Conservation (phyloP, 805 yeast genomes). For the Candida pini region DNA sequence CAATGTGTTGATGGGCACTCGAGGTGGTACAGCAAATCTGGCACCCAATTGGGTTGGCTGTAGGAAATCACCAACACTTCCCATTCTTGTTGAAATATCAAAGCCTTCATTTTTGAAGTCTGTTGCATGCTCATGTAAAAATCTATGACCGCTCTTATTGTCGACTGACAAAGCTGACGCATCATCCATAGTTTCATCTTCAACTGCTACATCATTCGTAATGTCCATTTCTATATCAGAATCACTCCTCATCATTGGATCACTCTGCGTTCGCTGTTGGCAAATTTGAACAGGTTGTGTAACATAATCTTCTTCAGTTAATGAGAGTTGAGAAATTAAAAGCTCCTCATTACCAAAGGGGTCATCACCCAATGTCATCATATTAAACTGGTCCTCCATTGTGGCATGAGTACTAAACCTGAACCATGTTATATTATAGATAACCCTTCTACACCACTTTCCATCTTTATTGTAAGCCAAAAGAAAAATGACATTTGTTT, state of each 20-base stretch:
- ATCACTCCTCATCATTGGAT: constrained; percentile 6
- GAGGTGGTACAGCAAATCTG: not conserved
- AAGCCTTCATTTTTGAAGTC: not conserved
- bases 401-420: no score
- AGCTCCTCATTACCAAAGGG: constrained; percentile 8
- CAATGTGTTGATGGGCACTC: not conserved
- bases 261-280: constrained; percentile 19
- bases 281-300: no score
- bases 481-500: no score
- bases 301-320: no score
- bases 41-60: not conserved
- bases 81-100: not conserved
- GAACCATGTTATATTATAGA: no score
- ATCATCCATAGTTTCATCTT: constrained; percentile 1
- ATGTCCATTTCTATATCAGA: no score
- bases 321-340: constrained; percentile 7
- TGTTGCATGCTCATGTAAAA: not conserved
- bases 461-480: no score
- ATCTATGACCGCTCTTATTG: not conserved
- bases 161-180: not conserved
- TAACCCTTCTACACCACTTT: no score
- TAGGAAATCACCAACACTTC: not conserved
- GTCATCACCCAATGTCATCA: constrained; percentile 9
- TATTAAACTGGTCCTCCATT: constrained; percentile 10
- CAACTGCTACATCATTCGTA: not conserved